Evolutionary conservation across 2,329 filamentous ascomycete genomes (phyloP).

Genomic region (Colletotrichum spinosum): DNA sequence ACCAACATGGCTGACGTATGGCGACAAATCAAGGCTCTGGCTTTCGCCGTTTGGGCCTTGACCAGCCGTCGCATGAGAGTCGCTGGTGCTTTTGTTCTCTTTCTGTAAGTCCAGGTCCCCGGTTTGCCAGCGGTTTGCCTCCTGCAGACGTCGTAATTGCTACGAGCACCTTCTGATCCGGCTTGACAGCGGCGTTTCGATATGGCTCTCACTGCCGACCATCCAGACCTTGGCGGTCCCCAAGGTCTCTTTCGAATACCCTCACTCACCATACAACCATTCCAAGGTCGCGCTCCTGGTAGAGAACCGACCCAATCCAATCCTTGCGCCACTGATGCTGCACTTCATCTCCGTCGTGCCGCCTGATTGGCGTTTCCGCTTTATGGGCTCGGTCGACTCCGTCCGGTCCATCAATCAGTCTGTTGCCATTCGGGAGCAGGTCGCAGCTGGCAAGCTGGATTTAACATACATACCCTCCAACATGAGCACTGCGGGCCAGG

Average conservation of each 20-base stretch:
- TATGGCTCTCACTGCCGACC: conserved; percentile 40
- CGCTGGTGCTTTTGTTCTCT: conserved; percentile 43
- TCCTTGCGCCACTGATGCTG: conserved; percentile 64
- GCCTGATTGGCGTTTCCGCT: conserved; percentile 66
- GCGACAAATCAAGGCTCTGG: conserved; percentile 40
- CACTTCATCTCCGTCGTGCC: conserved; percentile 68
- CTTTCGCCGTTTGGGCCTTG: conserved; percentile 45
- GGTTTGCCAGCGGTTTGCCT: not conserved
- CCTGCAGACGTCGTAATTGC: no score
- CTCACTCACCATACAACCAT: conserved; percentile 55
- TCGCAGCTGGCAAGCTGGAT: conserved; percentile 59
- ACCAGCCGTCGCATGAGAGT: conserved; percentile 50
- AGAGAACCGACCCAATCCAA: conserved; percentile 61
- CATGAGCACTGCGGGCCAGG: conserved; percentile 62
- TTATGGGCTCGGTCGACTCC: conserved; percentile 63
- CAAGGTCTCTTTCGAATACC: conserved; percentile 48
- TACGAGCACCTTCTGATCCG: conserved; percentile 3
- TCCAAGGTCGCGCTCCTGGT: conserved; percentile 67
- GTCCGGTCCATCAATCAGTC: conserved; percentile 58
- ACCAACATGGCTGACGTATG: conserved; percentile 39
- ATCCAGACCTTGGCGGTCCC: conserved; percentile 43
- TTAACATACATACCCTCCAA: conserved; percentile 63
- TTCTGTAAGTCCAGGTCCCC: conserved; percentile 44
- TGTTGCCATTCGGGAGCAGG: conserved; percentile 58
- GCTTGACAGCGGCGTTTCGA: conserved; percentile 31